phyloP scores from a whole-genome alignment of 2,329 filamentous ascomycete species.

The Chlorencoelia australis region DNA sequence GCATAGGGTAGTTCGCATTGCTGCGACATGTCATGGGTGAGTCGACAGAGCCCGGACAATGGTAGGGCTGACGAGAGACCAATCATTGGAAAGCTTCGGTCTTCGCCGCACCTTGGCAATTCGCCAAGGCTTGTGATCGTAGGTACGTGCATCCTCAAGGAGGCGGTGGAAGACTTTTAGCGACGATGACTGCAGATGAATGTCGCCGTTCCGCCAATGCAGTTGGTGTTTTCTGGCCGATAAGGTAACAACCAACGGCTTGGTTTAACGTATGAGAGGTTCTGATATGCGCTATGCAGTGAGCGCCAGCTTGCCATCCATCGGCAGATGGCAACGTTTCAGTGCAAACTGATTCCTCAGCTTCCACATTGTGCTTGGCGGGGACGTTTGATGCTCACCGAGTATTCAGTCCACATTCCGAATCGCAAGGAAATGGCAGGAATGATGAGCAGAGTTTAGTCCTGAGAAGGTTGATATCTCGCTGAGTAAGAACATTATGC shows the following conservation, averaged over 20 bases:
- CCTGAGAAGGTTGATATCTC: neutral
- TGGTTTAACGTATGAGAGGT: neutral
- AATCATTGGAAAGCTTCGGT: conserved; percentile 3
- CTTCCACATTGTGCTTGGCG: conserved; percentile 7
- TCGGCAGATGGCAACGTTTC: conserved; percentile 6
- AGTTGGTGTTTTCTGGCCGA: conserved; percentile 3
- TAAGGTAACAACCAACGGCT: conserved; percentile 1
- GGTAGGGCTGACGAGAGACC: conserved; percentile 3
- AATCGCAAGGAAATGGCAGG: no score
- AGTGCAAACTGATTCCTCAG: conserved; percentile 5
- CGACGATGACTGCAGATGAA: conserved; percentile 1
- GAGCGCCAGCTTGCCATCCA: conserved; percentile 2
- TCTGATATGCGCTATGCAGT: conserved; percentile 5
- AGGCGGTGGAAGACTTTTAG: no score
- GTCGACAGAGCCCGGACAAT: no score
- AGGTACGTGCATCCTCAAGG: no score
- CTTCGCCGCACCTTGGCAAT: neutral
- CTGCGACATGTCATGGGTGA: no score
- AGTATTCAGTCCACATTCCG: no score
- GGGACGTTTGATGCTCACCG: conserved; percentile 2
- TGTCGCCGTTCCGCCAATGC: neutral
- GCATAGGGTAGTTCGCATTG: no score
- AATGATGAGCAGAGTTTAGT: neutral
- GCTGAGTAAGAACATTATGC: neutral
- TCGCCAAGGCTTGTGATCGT: conserved; percentile 1